These are phyloP conservation scores for Saturnispora quitensis DNA, from an alignment of 805 yeast species.

Conservation along the genomic window DNA sequence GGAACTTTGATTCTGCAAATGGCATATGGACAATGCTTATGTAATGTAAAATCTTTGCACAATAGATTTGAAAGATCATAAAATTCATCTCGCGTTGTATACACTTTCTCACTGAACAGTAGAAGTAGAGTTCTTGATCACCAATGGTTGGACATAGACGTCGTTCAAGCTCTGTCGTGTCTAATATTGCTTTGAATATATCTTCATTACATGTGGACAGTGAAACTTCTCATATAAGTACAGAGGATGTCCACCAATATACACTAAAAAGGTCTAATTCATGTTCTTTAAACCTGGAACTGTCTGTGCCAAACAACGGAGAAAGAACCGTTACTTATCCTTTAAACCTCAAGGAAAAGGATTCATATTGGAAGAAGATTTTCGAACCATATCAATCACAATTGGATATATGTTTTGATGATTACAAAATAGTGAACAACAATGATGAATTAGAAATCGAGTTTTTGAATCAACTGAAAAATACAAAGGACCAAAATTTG, in stretches of 20 bases:
- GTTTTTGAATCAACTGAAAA: slow-evolving; percentile 29
- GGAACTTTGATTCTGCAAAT: not conserved
- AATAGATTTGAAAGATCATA: not conserved
- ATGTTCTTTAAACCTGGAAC: slow-evolving; percentile 8
- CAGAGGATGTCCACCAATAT: not conserved
- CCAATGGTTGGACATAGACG: slow-evolving; percentile 20
- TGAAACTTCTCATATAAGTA: not conserved
- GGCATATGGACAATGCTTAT: not conserved
- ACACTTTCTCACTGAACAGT: not conserved
- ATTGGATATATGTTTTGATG: slow-evolving; percentile 30
- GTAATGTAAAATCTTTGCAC: not conserved
- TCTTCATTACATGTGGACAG: slow-evolving; percentile 27
- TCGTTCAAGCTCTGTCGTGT: slow-evolving; percentile 56
- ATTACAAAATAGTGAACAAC: slow-evolving; percentile 33
- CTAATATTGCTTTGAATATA: slow-evolving; percentile 46
- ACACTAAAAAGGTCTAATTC: slow-evolving; percentile 8
- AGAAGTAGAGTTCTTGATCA: not conserved
- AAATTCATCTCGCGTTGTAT: not conserved
- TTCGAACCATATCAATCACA: slow-evolving; percentile 9
- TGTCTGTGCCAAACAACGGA: not conserved
- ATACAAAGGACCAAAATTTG: slow-evolving; percentile 20
- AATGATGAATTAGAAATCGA: slow-evolving; percentile 32
- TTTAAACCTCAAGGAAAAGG: slow-evolving; percentile 31
- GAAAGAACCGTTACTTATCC: slow-evolving; percentile 23
- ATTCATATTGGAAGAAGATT: slow-evolving; percentile 21